Conservation (phyloP, 768 basidiomycete species). For the Hygrocybe punicea region DNA sequence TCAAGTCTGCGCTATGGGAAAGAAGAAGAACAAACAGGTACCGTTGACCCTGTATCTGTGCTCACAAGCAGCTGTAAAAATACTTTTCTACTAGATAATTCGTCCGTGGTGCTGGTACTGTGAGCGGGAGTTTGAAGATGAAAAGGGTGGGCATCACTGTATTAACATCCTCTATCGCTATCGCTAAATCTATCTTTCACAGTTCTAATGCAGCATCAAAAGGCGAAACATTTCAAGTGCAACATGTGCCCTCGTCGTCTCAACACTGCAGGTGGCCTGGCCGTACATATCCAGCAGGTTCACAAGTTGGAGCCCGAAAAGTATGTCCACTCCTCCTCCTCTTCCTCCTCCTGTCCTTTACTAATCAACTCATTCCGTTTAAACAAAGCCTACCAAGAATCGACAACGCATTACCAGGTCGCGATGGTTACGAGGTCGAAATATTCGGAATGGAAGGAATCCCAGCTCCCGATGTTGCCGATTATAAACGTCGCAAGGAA, state of each 20-base stretch:
- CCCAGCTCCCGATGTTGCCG: constrained; percentile 88
- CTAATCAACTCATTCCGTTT: background rate
- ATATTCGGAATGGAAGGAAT: constrained; percentile 99
- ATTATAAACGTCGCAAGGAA: constrained; percentile 94
- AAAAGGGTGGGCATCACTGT: constrained; percentile 67
- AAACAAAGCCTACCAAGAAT: constrained; percentile 69
- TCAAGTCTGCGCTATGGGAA: constrained; percentile 53
- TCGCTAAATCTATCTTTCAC: constrained; percentile 5
- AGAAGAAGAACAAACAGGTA: constrained; percentile 62
- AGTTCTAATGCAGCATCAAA: constrained; percentile 99
- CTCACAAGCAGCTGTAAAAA: too few relatives aligned
- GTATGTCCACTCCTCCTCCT: constrained; percentile 40
- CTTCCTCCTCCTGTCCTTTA: background rate
- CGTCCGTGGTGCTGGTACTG: constrained; percentile 99
- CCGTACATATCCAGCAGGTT: constrained; percentile 97
- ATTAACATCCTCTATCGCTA: background rate
- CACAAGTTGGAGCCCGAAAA: constrained; percentile 98
- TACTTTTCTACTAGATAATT: constrained; percentile 51
- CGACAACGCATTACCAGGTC: constrained; percentile 92
- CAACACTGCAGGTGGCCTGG: constrained; percentile 96
- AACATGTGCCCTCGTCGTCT: constrained; percentile 91
- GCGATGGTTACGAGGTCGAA: constrained; percentile 97
- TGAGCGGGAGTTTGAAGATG: constrained; percentile 98
- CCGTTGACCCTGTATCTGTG: background rate
- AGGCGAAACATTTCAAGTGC: constrained; percentile 99